These are phyloP conservation scores for Fistulinella staudtii DNA, from an alignment of 1,284 basidiomycete genomes.

Conservation along the genomic window DNA sequence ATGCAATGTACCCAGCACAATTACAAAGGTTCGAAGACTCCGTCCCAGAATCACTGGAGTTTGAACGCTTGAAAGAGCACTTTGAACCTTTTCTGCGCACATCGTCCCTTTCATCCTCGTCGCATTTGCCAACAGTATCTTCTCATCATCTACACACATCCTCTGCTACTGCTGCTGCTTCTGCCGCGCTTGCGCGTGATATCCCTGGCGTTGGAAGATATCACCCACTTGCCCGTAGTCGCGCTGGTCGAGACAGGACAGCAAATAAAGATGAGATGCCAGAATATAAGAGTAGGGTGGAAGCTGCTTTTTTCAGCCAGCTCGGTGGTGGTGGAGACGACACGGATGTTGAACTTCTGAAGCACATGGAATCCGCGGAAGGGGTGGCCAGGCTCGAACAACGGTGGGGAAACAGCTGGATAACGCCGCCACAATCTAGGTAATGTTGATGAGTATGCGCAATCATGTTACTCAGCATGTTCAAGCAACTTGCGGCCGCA, in stretches of 20 bases:
- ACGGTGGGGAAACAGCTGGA: conserved; percentile 82
- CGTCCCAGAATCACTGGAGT: conserved; percentile 81
- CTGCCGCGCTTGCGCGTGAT: conserved; percentile 77
- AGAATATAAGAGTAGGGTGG: conserved; percentile 67
- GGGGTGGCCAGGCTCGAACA: conserved; percentile 74
- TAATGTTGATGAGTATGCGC: conserved; percentile 31
- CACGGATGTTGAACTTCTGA: conserved; percentile 66
- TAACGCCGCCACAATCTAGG: conserved; percentile 59
- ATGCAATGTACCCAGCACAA: conserved; percentile 56
- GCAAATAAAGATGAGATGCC: conserved; percentile 70
- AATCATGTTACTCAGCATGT: conserved; percentile 2
- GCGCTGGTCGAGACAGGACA: conserved; percentile 52
- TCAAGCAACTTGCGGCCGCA: conserved; percentile 77
- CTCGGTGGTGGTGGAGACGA: conserved; percentile 60
- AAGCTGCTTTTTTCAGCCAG: conserved; percentile 52
- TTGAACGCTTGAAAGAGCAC: conserved; percentile 90
- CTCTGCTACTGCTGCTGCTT: conserved; percentile 81
- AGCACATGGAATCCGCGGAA: conserved; percentile 53
- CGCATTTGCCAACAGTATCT: conserved; percentile 41
- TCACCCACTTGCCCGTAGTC: conserved; percentile 57
- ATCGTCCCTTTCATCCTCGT: conserved; percentile 65
- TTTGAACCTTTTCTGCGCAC: conserved; percentile 86
- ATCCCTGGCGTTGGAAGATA: conserved; percentile 75
- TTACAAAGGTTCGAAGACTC: conserved; percentile 84
- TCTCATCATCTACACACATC: conserved; percentile 70